Percentiles rank a stretch among this genome's conserved stretches.
Conservation (phyloP, 306 rosid species). For the Albizia julibrissin region DNA sequence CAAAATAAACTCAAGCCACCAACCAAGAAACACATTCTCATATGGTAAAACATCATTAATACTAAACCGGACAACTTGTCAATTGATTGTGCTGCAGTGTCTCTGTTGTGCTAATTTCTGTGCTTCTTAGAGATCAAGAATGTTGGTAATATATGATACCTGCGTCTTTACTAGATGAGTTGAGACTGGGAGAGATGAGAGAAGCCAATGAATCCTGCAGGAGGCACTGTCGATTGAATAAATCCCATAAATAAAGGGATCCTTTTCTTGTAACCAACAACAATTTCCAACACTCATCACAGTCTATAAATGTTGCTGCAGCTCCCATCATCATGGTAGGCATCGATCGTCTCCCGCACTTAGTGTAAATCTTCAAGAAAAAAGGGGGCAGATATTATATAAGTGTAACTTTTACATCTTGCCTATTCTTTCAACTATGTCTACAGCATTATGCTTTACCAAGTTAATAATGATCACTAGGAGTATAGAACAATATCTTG, state of each 20-base stretch:
- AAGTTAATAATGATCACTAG: conserved; percentile 4
- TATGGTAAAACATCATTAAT: conserved; percentile 2
- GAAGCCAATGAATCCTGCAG: conserved; percentile 84
- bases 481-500: not conserved
- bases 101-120: not conserved
- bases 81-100: not conserved
- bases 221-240: conserved; percentile 70
- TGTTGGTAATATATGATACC: conserved; percentile 45
- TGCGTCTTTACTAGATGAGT: conserved; percentile 63
- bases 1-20: not conserved
- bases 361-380: conserved; percentile 75
- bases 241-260: conserved; percentile 82
- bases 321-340: conserved; percentile 95
- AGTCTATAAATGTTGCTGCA: conserved; percentile 87
- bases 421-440: conserved; percentile 17
- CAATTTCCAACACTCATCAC: conserved; percentile 90
- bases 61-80: conserved; percentile 16
- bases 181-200: conserved; percentile 60
- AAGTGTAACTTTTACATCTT: conserved; percentile 14
- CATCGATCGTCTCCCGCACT: conserved; percentile 91
- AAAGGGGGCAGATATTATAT: conserved; percentile 7
- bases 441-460: not conserved
- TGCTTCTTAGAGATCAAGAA: conserved; percentile 3
- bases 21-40: conserved; percentile 16
- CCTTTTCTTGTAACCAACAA: conserved; percentile 90